phyloP scores from a whole-genome alignment of 2,329 filamentous ascomycete species.

The Xylariaceae sp. region DNA sequence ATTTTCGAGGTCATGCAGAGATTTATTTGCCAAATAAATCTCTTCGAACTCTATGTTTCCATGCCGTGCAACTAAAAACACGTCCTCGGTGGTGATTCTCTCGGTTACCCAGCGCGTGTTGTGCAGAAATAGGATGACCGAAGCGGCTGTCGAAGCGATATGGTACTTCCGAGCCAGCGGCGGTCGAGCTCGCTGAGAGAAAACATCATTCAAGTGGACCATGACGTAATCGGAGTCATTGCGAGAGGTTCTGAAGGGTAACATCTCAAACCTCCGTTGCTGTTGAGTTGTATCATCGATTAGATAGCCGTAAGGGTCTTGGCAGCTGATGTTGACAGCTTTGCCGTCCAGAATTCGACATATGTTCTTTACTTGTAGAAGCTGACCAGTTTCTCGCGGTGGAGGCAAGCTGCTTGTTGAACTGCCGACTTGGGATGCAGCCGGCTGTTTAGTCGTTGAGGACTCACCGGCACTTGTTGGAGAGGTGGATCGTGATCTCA shows the following conservation, averaged over 20 bases:
- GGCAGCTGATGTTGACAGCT: background rate
- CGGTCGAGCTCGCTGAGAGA: constrained; percentile 7
- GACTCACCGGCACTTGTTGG: background rate
- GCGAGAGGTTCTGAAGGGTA: constrained; percentile 3
- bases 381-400: background rate
- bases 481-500: background rate
- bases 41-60: constrained; percentile 10
- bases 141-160: constrained; percentile 18
- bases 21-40: constrained; percentile 10
- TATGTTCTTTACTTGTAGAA: constrained; percentile 11
- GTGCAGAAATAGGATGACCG: constrained; percentile 23
- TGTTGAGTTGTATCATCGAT: constrained; percentile 7
- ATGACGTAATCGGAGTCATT: constrained; percentile 1
- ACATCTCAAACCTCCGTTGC: constrained; percentile 8
- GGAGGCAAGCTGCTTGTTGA: background rate
- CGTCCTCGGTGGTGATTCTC: constrained; percentile 9
- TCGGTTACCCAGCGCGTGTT: constrained; percentile 22
- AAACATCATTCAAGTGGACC: constrained; percentile 2
- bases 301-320: constrained; percentile 9
- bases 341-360: constrained; percentile 9
- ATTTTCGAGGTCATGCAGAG: background rate
- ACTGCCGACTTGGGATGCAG: background rate
- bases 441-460: background rate
- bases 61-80: constrained; percentile 16
- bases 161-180: constrained; percentile 15